Percentiles rank a stretch among this genome's conserved stretches.
phyloP scores from a whole-genome alignment of 345 rosid species.

The Citrus hindsii region DNA sequence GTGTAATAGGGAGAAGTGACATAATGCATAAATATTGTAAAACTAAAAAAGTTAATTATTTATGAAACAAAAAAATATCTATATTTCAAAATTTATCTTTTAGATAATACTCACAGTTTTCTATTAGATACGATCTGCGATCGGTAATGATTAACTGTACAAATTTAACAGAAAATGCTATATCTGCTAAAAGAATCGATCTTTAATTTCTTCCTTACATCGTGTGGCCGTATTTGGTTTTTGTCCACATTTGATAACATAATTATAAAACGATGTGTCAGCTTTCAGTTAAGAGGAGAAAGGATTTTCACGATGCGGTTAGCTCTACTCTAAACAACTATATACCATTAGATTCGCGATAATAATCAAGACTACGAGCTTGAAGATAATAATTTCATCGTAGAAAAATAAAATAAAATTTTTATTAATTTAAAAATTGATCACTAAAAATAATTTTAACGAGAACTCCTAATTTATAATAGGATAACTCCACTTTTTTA shows the following conservation, averaged over 20 bases:
- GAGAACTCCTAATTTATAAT: too few species aligned
- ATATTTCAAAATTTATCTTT: neutral
- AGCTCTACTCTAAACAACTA: too few species aligned
- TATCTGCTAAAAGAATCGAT: neutral
- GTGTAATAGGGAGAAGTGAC: neutral
- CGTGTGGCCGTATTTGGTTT: too few species aligned
- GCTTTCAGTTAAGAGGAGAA: too few species aligned
- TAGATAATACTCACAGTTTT: neutral
- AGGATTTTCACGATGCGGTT: too few species aligned
- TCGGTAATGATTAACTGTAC: neutral
- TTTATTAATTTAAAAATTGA: too few species aligned
- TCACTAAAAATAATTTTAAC: too few species aligned
- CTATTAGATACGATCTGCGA: neutral
- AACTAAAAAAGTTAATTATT: neutral
- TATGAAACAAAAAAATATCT: neutral
- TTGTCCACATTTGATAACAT: neutral
- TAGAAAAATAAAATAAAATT: too few species aligned
- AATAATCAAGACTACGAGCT: too few species aligned
- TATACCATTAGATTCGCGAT: too few species aligned
- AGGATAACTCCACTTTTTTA: too few species aligned
- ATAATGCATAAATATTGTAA: neutral
- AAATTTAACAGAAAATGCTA: neutral
- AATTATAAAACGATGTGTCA: neutral
- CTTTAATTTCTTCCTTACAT: neutral
- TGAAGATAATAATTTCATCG: too few species aligned